Percentiles rank a stretch among this genome's conserved stretches.
Conservation (phyloP, 164 flowering plant genomes). For the Stephania yunnanensis region DNA sequence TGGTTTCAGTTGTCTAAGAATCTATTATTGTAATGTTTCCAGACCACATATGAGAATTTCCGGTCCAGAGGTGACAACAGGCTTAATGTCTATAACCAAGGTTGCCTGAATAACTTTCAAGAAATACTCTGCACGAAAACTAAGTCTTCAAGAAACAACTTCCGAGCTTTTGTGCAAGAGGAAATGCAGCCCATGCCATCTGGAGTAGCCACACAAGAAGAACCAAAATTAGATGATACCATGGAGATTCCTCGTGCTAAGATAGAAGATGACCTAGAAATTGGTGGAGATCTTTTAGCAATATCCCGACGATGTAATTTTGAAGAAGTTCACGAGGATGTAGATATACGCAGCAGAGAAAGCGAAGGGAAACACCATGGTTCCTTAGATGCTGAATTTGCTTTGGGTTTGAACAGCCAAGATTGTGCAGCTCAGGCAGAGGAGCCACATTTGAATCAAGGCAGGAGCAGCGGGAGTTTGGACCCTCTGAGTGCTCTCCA, state of each 20-base stretch:
- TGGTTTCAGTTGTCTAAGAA: neutral
- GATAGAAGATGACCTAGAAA: constrained; percentile 84
- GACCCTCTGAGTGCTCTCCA: constrained; percentile 19
- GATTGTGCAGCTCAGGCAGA: constrained; percentile 41
- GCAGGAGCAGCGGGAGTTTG: constrained; percentile 68
- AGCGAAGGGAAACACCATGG: constrained; percentile 51
- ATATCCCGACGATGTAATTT: constrained; percentile 70
- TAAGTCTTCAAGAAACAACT: constrained; percentile 73
- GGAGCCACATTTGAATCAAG: constrained; percentile 52
- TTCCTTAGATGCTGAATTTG: constrained; percentile 48
- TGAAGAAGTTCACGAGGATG: constrained; percentile 67
- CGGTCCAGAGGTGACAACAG: constrained; percentile 76
- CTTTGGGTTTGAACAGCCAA: constrained; percentile 42
- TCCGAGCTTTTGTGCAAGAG: constrained; percentile 64
- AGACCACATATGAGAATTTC: constrained; percentile 93
- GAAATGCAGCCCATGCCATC: constrained; percentile 35
- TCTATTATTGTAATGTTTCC: constrained; percentile 13
- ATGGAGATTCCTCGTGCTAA: constrained; percentile 54
- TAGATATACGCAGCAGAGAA: constrained; percentile 64
- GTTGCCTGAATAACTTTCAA: constrained; percentile 59
- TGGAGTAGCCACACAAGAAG: constrained; percentile 13
- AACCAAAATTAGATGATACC: constrained; percentile 43
- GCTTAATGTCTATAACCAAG: constrained; percentile 55
- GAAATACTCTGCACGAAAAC: constrained; percentile 73
- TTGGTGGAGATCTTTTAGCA: constrained; percentile 77